phyloP scores from a whole-genome alignment of 2,329 filamentous ascomycete species.

The Monilinia aucupariae region DNA sequence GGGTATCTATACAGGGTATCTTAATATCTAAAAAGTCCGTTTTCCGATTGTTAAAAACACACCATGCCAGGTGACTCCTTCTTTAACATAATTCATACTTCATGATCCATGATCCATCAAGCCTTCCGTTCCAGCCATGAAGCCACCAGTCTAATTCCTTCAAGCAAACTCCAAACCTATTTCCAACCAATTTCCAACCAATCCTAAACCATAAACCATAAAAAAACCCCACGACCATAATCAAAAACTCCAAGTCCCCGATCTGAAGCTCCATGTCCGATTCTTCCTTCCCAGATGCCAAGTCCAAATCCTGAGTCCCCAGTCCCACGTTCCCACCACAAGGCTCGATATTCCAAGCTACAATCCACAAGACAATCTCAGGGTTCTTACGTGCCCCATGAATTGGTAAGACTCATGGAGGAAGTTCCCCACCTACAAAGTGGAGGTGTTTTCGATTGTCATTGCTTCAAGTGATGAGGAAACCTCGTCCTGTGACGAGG shows the following conservation, averaged over 20 bases:
- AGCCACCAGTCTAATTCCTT: neutral
- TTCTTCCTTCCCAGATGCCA: neutral
- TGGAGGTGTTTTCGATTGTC: conserved; percentile 7
- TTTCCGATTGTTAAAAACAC: neutral
- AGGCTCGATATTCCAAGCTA: neutral
- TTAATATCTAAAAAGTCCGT: neutral
- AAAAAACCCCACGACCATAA: neutral
- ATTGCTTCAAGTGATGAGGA: conserved; percentile 7
- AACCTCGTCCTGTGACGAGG: neutral
- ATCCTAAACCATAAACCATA: neutral
- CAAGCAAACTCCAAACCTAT: neutral
- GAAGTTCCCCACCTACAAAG: conserved; percentile 7
- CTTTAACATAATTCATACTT: neutral
- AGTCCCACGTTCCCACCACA: neutral
- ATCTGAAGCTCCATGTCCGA: neutral
- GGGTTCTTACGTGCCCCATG: conserved; percentile 1
- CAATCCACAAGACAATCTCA: neutral
- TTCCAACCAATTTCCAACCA: neutral
- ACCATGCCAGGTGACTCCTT: neutral
- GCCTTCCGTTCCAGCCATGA: neutral
- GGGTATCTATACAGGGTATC: conserved; percentile 11
- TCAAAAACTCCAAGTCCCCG: neutral
- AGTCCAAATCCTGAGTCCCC: neutral
- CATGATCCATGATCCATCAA: conserved; percentile 1
- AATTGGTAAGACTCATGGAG: neutral